These are phyloP conservation scores for Alternaria novae-zelandiae DNA, from an alignment of 2,329 filamentous ascomycete species.

Conservation along the genomic window DNA sequence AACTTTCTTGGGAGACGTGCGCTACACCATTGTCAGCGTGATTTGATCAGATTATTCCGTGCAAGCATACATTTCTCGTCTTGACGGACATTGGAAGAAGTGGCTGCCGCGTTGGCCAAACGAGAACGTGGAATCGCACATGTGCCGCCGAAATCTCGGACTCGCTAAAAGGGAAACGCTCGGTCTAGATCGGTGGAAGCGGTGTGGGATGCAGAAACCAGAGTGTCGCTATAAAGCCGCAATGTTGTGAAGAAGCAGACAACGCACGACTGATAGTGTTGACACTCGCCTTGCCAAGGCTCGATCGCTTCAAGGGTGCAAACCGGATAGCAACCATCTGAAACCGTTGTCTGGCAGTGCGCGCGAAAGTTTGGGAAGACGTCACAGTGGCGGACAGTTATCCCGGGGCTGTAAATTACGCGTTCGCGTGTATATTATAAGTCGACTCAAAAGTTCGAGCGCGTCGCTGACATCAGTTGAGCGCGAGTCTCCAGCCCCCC, in stretches of 20 bases:
- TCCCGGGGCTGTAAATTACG: neutral
- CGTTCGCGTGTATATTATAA: neutral
- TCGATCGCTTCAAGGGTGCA: conserved; percentile 37
- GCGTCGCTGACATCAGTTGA: neutral
- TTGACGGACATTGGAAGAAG: conserved; percentile 42
- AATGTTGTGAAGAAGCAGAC: conserved; percentile 6
- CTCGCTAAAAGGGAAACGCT: conserved; percentile 8
- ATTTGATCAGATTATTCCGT: neutral
- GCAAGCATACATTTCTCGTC: conserved; percentile 32
- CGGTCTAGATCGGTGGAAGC: conserved; percentile 3
- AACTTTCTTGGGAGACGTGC: conserved; percentile 39
- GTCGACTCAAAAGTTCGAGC: neutral
- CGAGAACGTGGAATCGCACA: conserved; percentile 43
- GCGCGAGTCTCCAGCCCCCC: neutral
- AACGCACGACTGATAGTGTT: conserved; percentile 7
- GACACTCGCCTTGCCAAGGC: conserved; percentile 30
- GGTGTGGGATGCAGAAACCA: neutral
- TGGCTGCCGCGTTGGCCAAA: conserved; percentile 46
- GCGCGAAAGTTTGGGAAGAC: neutral
- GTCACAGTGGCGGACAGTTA: neutral
- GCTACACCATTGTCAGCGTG: conserved; percentile 12
- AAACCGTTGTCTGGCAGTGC: neutral
- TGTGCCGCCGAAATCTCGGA: conserved; percentile 13
- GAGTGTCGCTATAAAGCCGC: conserved; percentile 2
- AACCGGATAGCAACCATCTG: conserved; percentile 33